Evolutionary conservation across 2,329 filamentous ascomycete genomes (phyloP).

Genomic region (Arthroderma sp.): DNA sequence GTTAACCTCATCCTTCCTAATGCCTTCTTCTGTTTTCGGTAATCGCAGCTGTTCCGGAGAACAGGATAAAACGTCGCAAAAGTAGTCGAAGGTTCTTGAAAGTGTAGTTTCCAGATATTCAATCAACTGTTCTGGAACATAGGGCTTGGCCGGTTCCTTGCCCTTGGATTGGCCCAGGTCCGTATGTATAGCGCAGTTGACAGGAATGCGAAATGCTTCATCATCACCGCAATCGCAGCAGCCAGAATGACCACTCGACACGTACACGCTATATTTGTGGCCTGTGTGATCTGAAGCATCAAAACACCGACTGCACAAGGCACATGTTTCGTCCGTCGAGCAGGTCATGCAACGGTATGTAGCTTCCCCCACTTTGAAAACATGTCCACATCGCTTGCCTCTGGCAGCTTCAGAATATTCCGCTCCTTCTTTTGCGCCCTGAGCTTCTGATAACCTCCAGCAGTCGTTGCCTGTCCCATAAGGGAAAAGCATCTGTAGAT

Average conservation of each 20-base stretch:
- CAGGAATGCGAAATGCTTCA: conserved; percentile 79
- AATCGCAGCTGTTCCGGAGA: conserved; percentile 88
- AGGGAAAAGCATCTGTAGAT: conserved; percentile 71
- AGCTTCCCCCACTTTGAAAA: conserved; percentile 87
- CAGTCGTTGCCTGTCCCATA: conserved; percentile 49
- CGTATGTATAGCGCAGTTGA: conserved; percentile 90
- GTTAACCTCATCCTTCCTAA: conserved; percentile 64
- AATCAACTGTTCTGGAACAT: conserved; percentile 61
- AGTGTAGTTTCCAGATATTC: conserved; percentile 75
- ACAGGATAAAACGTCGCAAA: conserved; percentile 96
- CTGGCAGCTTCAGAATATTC: conserved; percentile 88
- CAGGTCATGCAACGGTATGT: conserved; percentile 92
- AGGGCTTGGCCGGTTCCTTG: conserved; percentile 48
- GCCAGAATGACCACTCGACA: conserved; percentile 81
- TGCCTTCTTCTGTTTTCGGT: conserved; percentile 67
- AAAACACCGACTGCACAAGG: conserved; percentile 86
- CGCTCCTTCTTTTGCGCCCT: conserved; percentile 83
- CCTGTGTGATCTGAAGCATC: conserved; percentile 89
- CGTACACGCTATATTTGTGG: conserved; percentile 78
- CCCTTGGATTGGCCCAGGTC: conserved; percentile 37
- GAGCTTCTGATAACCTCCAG: conserved; percentile 72
- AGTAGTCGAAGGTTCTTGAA: conserved; percentile 73
- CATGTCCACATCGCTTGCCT: conserved; percentile 91
- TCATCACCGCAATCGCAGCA: conserved; percentile 96
- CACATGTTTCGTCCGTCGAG: conserved; percentile 87